phyloP scores from a whole-genome alignment of 768 basidiomycete species.

The Agaricus blazei region DNA sequence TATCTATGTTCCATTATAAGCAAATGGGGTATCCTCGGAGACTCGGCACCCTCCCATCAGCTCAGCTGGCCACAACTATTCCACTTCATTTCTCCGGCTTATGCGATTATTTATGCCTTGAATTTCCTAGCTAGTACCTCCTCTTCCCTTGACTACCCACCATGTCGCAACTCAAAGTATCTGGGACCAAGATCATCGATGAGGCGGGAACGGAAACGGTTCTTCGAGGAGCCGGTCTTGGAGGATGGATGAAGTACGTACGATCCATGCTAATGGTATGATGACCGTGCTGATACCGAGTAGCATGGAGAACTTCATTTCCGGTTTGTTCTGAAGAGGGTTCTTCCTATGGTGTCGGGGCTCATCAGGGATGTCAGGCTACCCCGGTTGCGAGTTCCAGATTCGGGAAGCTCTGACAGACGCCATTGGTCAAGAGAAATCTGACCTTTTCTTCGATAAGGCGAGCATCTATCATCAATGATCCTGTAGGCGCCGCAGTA shows the following conservation, averaged over 20 bases:
- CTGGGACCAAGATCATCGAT: slow-evolving; percentile 57
- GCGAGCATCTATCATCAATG: slow-evolving; percentile 25
- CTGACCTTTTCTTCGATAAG: slow-evolving; percentile 80
- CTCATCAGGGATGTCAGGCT: slow-evolving; percentile 35
- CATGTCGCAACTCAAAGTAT: slow-evolving; percentile 52
- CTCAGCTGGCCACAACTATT: slow-evolving; percentile 3
- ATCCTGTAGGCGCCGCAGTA: not conserved
- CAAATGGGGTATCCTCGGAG: slow-evolving; percentile 18
- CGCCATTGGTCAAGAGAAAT: slow-evolving; percentile 60
- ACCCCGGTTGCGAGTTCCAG: slow-evolving; percentile 78
- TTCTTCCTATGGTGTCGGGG: not conserved
- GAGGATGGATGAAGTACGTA: slow-evolving; percentile 75
- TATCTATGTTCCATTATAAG: not conserved
- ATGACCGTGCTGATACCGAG: not conserved
- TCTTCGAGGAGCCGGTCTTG: slow-evolving; percentile 67
- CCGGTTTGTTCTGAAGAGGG: slow-evolving; percentile 28
- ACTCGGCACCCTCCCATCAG: not conserved
- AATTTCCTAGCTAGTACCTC: not conserved
- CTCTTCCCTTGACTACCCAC: not conserved
- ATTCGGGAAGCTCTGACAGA: slow-evolving; percentile 63
- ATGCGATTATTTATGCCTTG: not conserved
- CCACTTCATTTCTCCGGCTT: not conserved
- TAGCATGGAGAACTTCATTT: slow-evolving; percentile 78
- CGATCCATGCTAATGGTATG: slow-evolving; percentile 17
- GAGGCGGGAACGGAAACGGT: slow-evolving; percentile 50